phyloP scores from a whole-genome alignment of 2,329 filamentous ascomycete genomes.

The Aspergillus sp. region DNA sequence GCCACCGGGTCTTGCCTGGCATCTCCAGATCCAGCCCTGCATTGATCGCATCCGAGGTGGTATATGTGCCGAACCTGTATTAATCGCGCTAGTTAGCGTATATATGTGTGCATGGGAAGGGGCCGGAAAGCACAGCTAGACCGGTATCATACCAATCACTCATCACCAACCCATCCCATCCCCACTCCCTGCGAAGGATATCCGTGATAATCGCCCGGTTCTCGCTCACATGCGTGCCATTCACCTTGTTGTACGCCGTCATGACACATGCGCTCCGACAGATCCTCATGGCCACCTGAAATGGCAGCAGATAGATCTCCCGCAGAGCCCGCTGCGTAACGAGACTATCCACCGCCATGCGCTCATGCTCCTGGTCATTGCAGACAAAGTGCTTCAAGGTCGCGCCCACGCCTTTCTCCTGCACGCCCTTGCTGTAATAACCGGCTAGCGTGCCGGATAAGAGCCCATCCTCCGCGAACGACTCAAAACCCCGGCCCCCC shows the following conservation, averaged over 20 bases:
- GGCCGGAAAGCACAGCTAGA: too few relatives aligned
- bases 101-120: too few relatives aligned
- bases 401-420: constrained; percentile 64
- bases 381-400: constrained; percentile 61
- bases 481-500: constrained; percentile 80
- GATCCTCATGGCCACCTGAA: constrained; percentile 52
- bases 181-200: constrained; percentile 41
- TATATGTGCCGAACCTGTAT: constrained; percentile 40
- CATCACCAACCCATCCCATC: constrained; percentile 40
- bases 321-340: constrained; percentile 47
- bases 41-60: constrained; percentile 36
- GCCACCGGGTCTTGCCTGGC: constrained; percentile 40
- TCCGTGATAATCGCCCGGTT: constrained; percentile 34
- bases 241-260: constrained; percentile 53
- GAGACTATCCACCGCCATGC: constrained; percentile 36
- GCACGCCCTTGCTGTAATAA: constrained; percentile 63
- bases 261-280: constrained; percentile 50
- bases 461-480: constrained; percentile 73
- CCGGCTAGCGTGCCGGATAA: constrained; percentile 66
- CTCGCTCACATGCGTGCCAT: constrained; percentile 42
- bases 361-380: constrained; percentile 41
- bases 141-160: constrained; percentile 33
- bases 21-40: constrained; percentile 42
- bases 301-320: constrained; percentile 57
- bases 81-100: neutral